phyloP scores from a whole-genome alignment of 2,329 filamentous ascomycete genomes.

The Colletotrichum eremochloae region DNA sequence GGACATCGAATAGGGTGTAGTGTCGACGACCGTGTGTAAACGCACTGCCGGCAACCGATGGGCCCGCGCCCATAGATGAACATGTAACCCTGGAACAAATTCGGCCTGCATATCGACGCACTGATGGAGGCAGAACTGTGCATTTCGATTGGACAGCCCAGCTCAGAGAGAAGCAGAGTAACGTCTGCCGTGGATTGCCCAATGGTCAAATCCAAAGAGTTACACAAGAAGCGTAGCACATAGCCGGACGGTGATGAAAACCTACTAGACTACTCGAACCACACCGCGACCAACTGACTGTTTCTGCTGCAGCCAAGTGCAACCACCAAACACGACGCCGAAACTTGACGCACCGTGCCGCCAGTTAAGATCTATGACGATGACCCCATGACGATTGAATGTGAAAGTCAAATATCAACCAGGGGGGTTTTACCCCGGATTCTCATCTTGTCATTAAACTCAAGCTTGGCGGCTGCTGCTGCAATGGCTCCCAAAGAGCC shows the following conservation, averaged over 20 bases:
- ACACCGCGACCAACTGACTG: neutral
- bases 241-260: neutral
- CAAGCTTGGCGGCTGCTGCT: slow-evolving; percentile 28
- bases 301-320: slow-evolving; percentile 5
- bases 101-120: slow-evolving; percentile 21
- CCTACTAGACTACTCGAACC: neutral
- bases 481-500: slow-evolving; percentile 16
- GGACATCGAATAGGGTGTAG: slow-evolving; percentile 22
- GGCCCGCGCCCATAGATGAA: slow-evolving; percentile 12
- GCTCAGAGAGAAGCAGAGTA: neutral
- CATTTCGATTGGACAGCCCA: slow-evolving; percentile 2
- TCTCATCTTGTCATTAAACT: slow-evolving; percentile 41
- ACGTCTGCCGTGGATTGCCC: neutral
- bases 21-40: slow-evolving; percentile 11
- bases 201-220: neutral
- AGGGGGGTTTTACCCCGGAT: slow-evolving; percentile 42
- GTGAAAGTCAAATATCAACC: slow-evolving; percentile 36
- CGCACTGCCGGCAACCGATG: slow-evolving; percentile 36
- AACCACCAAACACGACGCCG: slow-evolving; percentile 17
- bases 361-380: slow-evolving; percentile 34
- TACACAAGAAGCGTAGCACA: neutral
- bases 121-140: slow-evolving; percentile 14
- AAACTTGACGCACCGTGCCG: slow-evolving; percentile 24
- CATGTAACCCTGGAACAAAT: slow-evolving; percentile 10
- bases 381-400: slow-evolving; percentile 28